Evolutionary conservation across 1,284 basidiomycete species (phyloP).

Genomic region (Sporisorium sorghi): DNA sequence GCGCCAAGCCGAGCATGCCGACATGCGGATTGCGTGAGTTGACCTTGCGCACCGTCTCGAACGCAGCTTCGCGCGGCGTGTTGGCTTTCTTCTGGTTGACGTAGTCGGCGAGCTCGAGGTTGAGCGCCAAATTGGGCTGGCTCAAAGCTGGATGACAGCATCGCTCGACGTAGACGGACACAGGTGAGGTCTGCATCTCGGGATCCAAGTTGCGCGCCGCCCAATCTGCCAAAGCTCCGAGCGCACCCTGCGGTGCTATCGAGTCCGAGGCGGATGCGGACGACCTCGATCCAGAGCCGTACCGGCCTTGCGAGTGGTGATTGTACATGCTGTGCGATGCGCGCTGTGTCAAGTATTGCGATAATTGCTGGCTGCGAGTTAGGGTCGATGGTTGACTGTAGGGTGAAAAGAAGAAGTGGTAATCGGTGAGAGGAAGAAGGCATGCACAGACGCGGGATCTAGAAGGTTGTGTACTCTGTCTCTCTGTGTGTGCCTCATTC

Average conservation of each 20-base stretch:
- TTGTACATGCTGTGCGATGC: slow-evolving; percentile 52
- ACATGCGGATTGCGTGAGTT: slow-evolving; percentile 92
- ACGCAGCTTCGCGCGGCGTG: slow-evolving; percentile 90
- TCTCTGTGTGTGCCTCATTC: not conserved
- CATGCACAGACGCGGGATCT: not conserved
- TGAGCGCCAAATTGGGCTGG: slow-evolving; percentile 90
- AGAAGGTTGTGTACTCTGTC: not conserved
- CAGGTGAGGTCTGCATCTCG: slow-evolving; percentile 49
- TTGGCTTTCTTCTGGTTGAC: slow-evolving; percentile 97
- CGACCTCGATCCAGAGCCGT: slow-evolving; percentile 32
- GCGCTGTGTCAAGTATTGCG: too few relatives aligned
- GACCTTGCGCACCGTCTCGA: slow-evolving; percentile 81
- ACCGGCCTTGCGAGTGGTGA: slow-evolving; percentile 40
- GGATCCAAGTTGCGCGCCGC: slow-evolving; percentile 58
- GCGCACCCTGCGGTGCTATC: slow-evolving; percentile 46
- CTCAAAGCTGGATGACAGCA: slow-evolving; percentile 88
- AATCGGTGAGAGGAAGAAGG: not conserved
- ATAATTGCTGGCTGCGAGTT: too few relatives aligned
- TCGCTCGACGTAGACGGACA: slow-evolving; percentile 72
- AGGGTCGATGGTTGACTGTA: too few relatives aligned
- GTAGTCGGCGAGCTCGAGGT: slow-evolving; percentile 92
- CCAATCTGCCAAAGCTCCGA: slow-evolving; percentile 60
- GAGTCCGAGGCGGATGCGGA: slow-evolving; percentile 22
- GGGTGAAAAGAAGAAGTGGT: not conserved
- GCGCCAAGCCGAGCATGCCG: slow-evolving; percentile 78